Evolutionary conservation across 306 rosid species (phyloP).

Genomic region (Prosopis cineraria): DNA sequence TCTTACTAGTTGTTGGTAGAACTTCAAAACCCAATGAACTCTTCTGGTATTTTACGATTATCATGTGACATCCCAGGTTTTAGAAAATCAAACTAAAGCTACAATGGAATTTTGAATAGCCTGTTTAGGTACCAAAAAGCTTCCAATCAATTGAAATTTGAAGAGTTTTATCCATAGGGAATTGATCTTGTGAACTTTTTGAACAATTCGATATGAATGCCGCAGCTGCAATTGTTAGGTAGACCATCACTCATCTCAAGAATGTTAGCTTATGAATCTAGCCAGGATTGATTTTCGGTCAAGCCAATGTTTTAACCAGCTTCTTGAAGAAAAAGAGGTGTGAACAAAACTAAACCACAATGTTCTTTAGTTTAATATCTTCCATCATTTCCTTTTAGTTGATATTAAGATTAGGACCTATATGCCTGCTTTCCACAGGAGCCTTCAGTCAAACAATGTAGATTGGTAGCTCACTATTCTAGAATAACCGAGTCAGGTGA

Average conservation of each 20-base stretch:
- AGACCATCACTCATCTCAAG: background rate
- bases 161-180: background rate
- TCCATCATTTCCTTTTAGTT: background rate
- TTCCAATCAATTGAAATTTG: background rate
- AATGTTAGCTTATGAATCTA: background rate
- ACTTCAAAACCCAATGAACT: background rate
- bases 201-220: background rate
- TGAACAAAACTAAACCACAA: background rate
- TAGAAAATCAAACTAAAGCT: background rate
- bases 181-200: too few species aligned
- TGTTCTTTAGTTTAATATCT: background rate
- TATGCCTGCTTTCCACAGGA: background rate
- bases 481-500: background rate
- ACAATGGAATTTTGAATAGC: background rate
- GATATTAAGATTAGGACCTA: background rate
- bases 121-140: background rate
- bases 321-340: background rate
- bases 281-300: too few species aligned
- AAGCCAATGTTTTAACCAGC: background rate
- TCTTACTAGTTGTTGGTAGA: background rate
- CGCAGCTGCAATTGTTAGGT: background rate
- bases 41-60: background rate
- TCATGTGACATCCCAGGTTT: background rate
- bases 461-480: background rate
- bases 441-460: conserved; percentile 9